Evolutionary conservation across 768 basidiomycete genomes (phyloP), one percentile per base, ranked within the genome.

Genomic region (Agaricus bisporus): DNA sequence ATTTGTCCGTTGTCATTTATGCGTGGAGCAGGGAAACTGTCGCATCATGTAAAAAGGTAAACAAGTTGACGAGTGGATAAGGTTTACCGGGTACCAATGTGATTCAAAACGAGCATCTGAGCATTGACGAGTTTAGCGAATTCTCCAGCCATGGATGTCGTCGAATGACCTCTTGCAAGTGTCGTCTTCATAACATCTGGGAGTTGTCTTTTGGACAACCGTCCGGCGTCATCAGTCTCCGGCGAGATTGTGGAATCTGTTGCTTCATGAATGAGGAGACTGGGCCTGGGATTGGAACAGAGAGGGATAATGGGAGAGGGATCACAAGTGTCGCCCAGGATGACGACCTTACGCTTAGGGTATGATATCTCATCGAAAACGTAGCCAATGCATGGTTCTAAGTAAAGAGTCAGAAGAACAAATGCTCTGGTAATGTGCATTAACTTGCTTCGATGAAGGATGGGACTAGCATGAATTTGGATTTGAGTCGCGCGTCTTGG

Each of bases 221-320:
- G 71, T 15, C 67, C 69, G 15, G 50, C 42, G 8, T 72, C 68
- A 63, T 84, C 83, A 51, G 86, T 74, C 45, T 72, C 60, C 2
- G 55, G 62, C 0, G 86, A 83, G 36, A 94, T 80, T 58, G 76
- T 77, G 0, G 85, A 82, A 61, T 93, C 90, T 2, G 88, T 91
- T 1, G 85, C 82, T 68, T 94, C 91, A 65, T 94, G 92, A n/a
- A 93, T 73, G 17, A 93, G 75, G n/a, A 93, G 72, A 26, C 83
- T 80, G 20, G 78, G 75, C 3, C 76, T 63, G 43, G 80, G 73
- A 25, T 68, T 63, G 42, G 60, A 59, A 64, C 79, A 79, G 20
- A 89, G 75, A 9, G 81, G 80, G n/a, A 77, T 67, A 47, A 88
- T 77, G 1, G 71, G 61, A 25, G 78, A 75, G 0, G 84, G 76